phyloP scores from a whole-genome alignment of 768 basidiomycete genomes.

The Boletus vinaceobasis region DNA sequence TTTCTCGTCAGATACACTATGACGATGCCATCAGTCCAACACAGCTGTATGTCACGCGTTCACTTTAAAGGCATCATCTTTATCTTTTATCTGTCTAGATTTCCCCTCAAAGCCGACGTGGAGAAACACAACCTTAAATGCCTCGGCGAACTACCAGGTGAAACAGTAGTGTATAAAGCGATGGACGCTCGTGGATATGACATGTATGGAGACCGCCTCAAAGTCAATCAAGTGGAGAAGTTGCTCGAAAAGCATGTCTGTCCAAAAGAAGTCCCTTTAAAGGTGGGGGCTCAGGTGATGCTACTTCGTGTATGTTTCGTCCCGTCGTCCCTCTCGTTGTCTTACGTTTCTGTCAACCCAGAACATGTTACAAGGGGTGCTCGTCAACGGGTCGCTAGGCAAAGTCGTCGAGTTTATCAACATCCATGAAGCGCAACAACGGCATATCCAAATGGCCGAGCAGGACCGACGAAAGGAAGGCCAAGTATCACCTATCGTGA shows the following conservation, averaged over 20 bases:
- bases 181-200: conserved; percentile 47
- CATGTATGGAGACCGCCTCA: conserved; percentile 33
- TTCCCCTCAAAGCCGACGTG: conserved; percentile 27
- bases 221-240: conserved; percentile 22
- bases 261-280: conserved; percentile 45
- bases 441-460: conserved; percentile 29
- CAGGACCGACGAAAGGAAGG: conserved; percentile 19
- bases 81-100: conserved; percentile 14
- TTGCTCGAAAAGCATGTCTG: conserved; percentile 51
- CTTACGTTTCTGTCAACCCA: conserved; percentile 8
- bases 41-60: conserved; percentile 60
- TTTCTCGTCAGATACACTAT: conserved; percentile 65
- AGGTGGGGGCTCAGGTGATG: conserved; percentile 83
- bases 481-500: not conserved
- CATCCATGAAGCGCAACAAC: conserved; percentile 27
- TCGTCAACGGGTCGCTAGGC: conserved; percentile 92
- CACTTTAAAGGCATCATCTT: not conserved
- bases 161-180: conserved; percentile 33
- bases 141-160: conserved; percentile 25
- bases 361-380: conserved; percentile 31
- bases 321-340: not conserved
- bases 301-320: conserved; percentile 30
- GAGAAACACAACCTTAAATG: conserved; percentile 23
- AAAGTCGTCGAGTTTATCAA: conserved; percentile 46
- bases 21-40: conserved; percentile 84